Conservation (phyloP, 257 asterid genomes). For the Solanum dulcamara region DNA sequence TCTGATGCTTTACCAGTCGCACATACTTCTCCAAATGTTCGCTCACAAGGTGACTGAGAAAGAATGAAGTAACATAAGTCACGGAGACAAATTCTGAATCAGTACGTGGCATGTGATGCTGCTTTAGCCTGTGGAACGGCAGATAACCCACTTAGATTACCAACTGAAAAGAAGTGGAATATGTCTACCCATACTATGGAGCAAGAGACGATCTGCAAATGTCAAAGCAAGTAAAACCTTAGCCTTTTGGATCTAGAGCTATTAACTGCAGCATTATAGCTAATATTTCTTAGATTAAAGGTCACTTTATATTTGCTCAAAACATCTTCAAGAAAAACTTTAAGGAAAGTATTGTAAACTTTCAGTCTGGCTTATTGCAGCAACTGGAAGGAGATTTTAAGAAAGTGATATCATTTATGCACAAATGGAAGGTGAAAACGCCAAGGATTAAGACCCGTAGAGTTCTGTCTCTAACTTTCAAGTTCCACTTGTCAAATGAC, state of each 20-base stretch:
- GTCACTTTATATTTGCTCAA: neutral
- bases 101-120: conserved; percentile 29
- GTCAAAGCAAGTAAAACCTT: conserved; percentile 17
- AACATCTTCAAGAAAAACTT: neutral
- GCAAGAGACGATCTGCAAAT: conserved; percentile 29
- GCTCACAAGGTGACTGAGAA: conserved; percentile 51
- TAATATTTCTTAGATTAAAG: neutral
- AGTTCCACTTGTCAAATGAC: neutral
- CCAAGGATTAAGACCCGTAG: neutral
- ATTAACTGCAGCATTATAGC: neutral
- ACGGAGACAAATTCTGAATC: conserved; percentile 39
- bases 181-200: conserved; percentile 22
- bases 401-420: neutral
- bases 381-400: neutral
- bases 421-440: neutral
- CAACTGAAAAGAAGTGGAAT: conserved; percentile 24
- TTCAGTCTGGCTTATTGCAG: neutral
- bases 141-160: conserved; percentile 29
- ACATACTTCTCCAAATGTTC: conserved; percentile 59
- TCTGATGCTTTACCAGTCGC: conserved; percentile 12
- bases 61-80: conserved; percentile 22
- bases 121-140: conserved; percentile 39
- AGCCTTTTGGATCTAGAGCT: neutral
- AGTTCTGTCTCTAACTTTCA: neutral
- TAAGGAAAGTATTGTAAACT: neutral